Evolutionary conservation across 345 rosid genomes (phyloP).

Genomic region (Streptanthus diversifolius): DNA sequence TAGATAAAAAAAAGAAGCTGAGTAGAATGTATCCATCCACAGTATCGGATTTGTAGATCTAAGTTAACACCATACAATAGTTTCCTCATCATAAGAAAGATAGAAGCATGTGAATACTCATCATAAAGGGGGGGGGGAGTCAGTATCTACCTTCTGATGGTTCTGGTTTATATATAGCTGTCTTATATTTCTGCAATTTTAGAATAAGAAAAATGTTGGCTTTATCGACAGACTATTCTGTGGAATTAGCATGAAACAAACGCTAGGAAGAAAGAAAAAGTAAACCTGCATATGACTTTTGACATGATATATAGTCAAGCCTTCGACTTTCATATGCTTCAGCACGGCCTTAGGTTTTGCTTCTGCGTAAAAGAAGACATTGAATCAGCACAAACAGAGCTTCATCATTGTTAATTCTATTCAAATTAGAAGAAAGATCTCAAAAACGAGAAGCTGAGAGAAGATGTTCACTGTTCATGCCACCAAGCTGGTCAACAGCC

Average conservation of each 20-base stretch:
- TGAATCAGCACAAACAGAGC: slow-evolving; percentile 29
- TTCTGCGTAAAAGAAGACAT: slow-evolving; percentile 40
- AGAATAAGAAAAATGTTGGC: background rate
- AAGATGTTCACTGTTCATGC: slow-evolving; percentile 59
- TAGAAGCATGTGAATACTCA: background rate
- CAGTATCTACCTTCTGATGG: slow-evolving; percentile 59
- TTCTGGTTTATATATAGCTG: slow-evolving; percentile 73
- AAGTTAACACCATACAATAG: background rate
- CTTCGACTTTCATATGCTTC: slow-evolving; percentile 80
- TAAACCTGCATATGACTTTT: slow-evolving; percentile 91
- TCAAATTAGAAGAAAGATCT: background rate
- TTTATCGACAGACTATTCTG: background rate
- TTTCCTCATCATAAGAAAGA: background rate
- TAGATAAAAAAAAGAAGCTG: background rate
- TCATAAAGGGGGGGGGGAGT: background rate
- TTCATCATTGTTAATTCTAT: background rate
- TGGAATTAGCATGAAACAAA: background rate
- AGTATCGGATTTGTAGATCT: background rate
- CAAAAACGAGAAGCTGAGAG: background rate
- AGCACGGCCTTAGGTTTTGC: slow-evolving; percentile 95
- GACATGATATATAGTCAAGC: slow-evolving; percentile 88
- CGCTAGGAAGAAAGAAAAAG: background rate
- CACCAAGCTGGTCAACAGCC: slow-evolving; percentile 82
- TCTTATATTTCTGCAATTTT: slow-evolving; percentile 81
- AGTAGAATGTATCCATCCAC: background rate